phyloP scores from a whole-genome alignment of 2,329 filamentous ascomycete species.

The Peltaster fructicola region DNA sequence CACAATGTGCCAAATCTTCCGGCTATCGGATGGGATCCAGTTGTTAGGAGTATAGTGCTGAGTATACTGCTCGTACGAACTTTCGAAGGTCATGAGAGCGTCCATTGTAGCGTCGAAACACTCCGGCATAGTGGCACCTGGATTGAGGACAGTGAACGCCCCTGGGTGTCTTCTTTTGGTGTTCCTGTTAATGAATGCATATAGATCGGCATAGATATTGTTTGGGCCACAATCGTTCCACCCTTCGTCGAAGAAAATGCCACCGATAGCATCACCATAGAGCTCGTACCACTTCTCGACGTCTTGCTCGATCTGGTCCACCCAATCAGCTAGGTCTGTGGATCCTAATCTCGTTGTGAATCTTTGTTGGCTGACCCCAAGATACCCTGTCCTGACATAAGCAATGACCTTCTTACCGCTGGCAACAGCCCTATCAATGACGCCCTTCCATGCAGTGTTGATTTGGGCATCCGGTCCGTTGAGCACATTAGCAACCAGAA shows the following conservation, averaged over 20 bases:
- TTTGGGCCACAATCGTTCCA: slow-evolving; percentile 15
- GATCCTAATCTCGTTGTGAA: slow-evolving; percentile 10
- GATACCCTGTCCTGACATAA: slow-evolving; percentile 2
- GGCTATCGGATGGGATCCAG: background rate
- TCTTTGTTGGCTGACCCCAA: slow-evolving; percentile 1
- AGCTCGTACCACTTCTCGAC: slow-evolving; percentile 14
- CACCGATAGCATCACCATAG: slow-evolving; percentile 13
- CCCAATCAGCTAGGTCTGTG: slow-evolving; percentile 9
- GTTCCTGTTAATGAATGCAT: slow-evolving; percentile 10
- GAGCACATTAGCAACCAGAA: slow-evolving; percentile 1
- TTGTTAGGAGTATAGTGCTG: background rate
- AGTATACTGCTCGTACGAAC: background rate
- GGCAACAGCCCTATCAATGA: background rate
- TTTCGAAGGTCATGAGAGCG: background rate
- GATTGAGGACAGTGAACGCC: background rate
- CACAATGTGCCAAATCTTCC: background rate
- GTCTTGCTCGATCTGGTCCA: slow-evolving; percentile 11
- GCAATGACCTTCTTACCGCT: background rate
- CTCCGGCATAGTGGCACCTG: background rate
- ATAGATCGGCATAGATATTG: slow-evolving; percentile 13
- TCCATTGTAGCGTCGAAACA: background rate
- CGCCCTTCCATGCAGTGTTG: background rate
- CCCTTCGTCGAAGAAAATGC: slow-evolving; percentile 21
- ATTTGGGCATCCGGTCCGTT: slow-evolving; percentile 1
- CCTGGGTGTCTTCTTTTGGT: background rate